Evolutionary conservation across 345 rosid genomes (phyloP).

Genomic region (Lepidium africanum): DNA sequence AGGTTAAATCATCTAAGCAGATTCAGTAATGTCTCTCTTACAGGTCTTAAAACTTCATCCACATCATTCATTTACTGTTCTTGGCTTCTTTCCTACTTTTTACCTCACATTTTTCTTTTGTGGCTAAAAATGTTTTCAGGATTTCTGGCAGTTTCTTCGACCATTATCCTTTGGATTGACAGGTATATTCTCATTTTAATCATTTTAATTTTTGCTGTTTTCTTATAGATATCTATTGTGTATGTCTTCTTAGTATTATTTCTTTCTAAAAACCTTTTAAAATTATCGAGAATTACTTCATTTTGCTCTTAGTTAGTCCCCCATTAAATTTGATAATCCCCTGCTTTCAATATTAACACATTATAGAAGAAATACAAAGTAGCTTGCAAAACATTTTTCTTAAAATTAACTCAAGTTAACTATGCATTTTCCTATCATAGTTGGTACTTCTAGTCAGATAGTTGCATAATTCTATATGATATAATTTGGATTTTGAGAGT

Average conservation of each 20-base stretch:
- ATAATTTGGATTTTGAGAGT: no score
- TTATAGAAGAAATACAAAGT: not conserved
- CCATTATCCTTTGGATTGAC: constrained; percentile 14
- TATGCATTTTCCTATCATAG: no score
- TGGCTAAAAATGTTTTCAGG: constrained; percentile 7
- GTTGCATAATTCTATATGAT: no score
- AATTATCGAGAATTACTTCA: not conserved
- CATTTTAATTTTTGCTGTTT: not conserved
- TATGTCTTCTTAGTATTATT: not conserved
- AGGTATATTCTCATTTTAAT: not conserved
- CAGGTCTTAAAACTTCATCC: constrained; percentile 11
- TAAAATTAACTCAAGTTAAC: not conserved
- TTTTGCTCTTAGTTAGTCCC: not conserved
- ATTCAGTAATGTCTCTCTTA: constrained; percentile 20
- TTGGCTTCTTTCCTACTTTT: not conserved
- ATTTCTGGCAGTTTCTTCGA: constrained; percentile 23
- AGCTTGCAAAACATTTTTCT: not conserved
- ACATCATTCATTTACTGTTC: not conserved
- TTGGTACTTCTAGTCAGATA: no score
- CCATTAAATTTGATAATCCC: not conserved
- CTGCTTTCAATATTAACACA: not conserved
- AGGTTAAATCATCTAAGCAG: not conserved
- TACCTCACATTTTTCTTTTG: not conserved
- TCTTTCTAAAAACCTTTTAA: not conserved
- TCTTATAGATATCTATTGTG: not conserved